Evolutionary conservation across 257 asterid genomes (phyloP).

Genomic region (Anisodus tanguticus): DNA sequence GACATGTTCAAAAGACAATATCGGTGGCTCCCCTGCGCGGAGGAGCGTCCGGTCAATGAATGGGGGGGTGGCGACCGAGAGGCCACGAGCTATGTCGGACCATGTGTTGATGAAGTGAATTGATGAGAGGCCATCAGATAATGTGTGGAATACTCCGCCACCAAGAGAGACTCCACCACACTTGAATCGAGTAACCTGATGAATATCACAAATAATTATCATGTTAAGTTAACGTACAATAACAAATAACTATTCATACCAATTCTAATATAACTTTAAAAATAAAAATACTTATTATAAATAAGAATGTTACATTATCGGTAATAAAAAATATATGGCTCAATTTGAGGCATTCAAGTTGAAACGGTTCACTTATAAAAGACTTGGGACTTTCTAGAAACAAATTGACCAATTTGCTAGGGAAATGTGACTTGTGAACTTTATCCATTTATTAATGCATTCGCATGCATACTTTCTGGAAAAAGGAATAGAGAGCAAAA

Average conservation of each 20-base stretch:
- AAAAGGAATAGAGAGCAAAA: neutral
- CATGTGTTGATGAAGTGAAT: constrained; percentile 56
- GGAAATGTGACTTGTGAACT: neutral
- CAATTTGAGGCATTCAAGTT: neutral
- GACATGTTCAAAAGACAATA: constrained; percentile 29
- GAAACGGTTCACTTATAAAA: neutral
- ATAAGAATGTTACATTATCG: neutral
- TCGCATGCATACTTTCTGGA: neutral
- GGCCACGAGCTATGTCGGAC: constrained; percentile 50
- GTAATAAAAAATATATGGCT: neutral
- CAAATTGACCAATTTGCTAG: neutral
- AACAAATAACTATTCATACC: too few relatives aligned
- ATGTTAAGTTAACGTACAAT: too few relatives aligned
- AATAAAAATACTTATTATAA: too few relatives aligned
- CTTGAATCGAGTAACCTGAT: constrained; percentile 51
- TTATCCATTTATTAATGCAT: neutral
- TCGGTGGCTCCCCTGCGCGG: constrained; percentile 42
- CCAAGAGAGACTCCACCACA: constrained; percentile 55
- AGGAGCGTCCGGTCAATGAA: constrained; percentile 51
- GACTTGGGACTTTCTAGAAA: neutral
- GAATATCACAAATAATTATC: neutral
- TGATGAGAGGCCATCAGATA: constrained; percentile 54
- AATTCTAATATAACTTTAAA: too few relatives aligned
- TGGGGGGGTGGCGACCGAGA: constrained; percentile 44
- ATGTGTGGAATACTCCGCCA: constrained; percentile 49